Evolutionary conservation across 225 moss, liverwort and hornwort species (phyloP).

Genomic region (Neckera pumila): DNA sequence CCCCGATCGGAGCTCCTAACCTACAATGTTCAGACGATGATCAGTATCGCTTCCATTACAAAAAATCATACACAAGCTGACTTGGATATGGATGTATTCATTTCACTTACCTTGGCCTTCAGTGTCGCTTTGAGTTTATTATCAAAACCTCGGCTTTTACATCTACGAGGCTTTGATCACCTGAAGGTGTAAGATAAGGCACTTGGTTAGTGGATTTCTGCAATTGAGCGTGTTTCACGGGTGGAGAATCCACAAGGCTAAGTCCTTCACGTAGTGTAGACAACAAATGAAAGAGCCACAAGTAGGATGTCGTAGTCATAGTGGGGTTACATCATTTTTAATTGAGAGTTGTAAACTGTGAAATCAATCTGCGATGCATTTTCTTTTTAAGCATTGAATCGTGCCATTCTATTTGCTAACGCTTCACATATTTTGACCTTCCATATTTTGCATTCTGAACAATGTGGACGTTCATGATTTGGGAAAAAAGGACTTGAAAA

Average conservation of each 20-base stretch:
- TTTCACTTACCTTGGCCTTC: slow-evolving; percentile 46
- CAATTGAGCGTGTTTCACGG: neutral
- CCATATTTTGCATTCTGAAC: neutral
- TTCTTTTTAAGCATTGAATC: neutral
- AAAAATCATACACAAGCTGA: neutral
- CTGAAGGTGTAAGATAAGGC: neutral
- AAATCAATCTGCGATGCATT: no score
- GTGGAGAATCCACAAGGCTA: neutral
- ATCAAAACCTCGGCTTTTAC: slow-evolving; percentile 34
- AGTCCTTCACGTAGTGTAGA: no score
- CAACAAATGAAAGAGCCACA: neutral
- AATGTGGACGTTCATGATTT: neutral
- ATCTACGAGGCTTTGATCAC: neutral
- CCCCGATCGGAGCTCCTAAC: neutral
- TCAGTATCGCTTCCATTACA: neutral
- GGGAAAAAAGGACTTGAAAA: neutral
- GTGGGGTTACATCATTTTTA: neutral
- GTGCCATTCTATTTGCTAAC: neutral
- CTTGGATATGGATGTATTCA: neutral
- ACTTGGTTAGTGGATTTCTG: neutral
- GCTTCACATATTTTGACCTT: no score
- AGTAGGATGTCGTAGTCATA: neutral
- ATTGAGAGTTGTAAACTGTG: neutral
- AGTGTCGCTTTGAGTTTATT: slow-evolving; percentile 33
- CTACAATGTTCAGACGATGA: slow-evolving; percentile 4